Percentiles rank a stretch among this genome's conserved stretches.
phyloP scores from a whole-genome alignment of 768 basidiomycete species.

The Amanita polypyramis region DNA sequence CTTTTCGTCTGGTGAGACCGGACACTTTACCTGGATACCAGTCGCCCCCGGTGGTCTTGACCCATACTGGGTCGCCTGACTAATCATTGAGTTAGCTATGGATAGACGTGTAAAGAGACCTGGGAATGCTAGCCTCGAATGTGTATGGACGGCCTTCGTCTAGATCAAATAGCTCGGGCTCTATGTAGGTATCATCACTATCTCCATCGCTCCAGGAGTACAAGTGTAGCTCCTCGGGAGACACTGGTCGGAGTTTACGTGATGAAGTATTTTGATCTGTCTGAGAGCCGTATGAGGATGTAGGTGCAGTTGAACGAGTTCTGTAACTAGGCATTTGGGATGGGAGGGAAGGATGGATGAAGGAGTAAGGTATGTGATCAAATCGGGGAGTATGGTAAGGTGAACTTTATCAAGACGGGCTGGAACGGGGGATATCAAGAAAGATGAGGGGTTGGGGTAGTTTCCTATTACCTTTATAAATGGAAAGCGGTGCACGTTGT shows the following conservation, averaged over 20 bases:
- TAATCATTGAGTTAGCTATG: conserved; percentile 13
- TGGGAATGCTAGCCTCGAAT: conserved; percentile 32
- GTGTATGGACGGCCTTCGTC: conserved; percentile 43
- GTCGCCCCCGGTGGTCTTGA: conserved; percentile 36
- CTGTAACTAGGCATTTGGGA: conserved; percentile 1
- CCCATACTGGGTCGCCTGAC: conserved; percentile 42
- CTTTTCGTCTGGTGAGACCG: conserved; percentile 31
- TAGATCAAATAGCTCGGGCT: conserved; percentile 26
- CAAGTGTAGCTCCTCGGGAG: conserved; percentile 22
- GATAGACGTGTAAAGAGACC: conserved; percentile 6
- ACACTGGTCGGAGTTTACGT: conserved; percentile 21
- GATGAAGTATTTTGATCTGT: conserved; percentile 2
- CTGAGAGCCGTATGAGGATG: not conserved
- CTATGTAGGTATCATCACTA: conserved; percentile 20
- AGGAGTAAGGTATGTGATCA: not conserved
- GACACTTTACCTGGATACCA: conserved; percentile 43
- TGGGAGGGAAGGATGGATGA: not conserved
- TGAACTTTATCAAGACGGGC: not conserved
- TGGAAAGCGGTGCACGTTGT: conserved; percentile 9
- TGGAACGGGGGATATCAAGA: not conserved
- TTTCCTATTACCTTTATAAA: conserved; percentile 1
- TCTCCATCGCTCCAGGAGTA: conserved; percentile 23
- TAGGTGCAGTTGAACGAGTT: conserved; percentile 2
- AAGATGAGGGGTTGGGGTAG: not conserved
- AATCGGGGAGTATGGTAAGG: conserved; percentile 3